Evolutionary conservation across 2,329 filamentous ascomycete species (phyloP).

Genomic region (Paecilomyces variotii): DNA sequence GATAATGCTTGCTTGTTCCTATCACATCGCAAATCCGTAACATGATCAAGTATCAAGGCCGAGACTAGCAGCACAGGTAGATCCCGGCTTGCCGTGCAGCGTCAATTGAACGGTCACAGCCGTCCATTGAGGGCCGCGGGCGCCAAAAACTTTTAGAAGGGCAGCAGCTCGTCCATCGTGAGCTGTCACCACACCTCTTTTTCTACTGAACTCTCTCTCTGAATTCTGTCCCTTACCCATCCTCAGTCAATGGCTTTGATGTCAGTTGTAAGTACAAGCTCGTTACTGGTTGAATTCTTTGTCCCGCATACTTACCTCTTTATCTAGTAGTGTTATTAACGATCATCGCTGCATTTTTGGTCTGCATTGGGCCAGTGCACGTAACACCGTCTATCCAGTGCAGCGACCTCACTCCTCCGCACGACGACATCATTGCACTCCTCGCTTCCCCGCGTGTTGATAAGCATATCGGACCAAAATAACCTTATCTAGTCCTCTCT

Average conservation of each 20-base stretch:
- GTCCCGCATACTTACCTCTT: neutral
- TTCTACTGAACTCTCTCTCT: neutral
- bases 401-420: neutral
- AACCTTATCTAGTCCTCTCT: slow-evolving; percentile 4
- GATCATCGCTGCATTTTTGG: neutral
- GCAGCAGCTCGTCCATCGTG: neutral
- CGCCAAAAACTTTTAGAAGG: neutral
- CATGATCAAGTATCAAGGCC: neutral
- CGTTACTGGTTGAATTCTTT: neutral
- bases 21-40: neutral
- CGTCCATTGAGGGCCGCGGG: slow-evolving; percentile 11
- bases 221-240: neutral
- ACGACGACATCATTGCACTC: neutral
- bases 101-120: neutral
- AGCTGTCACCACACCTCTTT: neutral
- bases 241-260: neutral
- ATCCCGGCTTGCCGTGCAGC: neutral
- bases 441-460: slow-evolving; percentile 9
- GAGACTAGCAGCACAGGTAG: neutral
- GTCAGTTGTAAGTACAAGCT: neutral
- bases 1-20: neutral
- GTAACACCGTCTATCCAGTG: neutral
- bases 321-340: neutral
- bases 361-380: neutral
- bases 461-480: slow-evolving; percentile 1